Evolutionary conservation across 1,139 yeast genomes (phyloP).

Genomic region (Sugiyamaella neomexicana): DNA sequence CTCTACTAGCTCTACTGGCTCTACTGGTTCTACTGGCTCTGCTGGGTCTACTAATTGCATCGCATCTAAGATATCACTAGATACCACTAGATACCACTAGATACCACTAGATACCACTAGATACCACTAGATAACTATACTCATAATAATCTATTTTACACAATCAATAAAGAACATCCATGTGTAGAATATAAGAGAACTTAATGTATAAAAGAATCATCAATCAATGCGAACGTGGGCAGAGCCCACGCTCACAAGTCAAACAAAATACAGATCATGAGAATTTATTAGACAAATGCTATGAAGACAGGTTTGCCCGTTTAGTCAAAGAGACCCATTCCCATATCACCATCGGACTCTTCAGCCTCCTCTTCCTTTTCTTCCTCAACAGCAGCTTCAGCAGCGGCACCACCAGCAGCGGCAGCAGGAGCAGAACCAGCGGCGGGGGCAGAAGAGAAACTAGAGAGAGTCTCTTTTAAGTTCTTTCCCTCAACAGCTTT

Average conservation of each 20-base stretch:
- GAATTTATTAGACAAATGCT: slow-evolving; percentile 1
- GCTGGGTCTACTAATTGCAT: too few species aligned
- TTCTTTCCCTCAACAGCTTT: slow-evolving; percentile 97
- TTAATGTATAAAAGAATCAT: too few species aligned
- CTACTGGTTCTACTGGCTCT: too few species aligned
- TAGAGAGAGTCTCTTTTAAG: slow-evolving; percentile 86
- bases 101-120: too few species aligned
- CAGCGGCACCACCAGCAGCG: slow-evolving; percentile 66
- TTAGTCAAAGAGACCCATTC: slow-evolving; percentile 45
- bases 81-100: too few species aligned
- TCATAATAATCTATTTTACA: too few species aligned
- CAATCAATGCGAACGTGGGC: not conserved
- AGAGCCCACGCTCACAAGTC: not conserved
- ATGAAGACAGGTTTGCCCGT: slow-evolving; percentile 12
- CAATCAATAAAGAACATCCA: too few species aligned
- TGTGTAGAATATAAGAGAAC: too few species aligned
- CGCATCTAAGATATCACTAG: too few species aligned
- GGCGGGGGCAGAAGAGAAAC: slow-evolving; percentile 68
- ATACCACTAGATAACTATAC: too few species aligned
- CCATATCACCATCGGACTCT: slow-evolving; percentile 43
- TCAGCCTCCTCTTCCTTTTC: slow-evolving; percentile 32
- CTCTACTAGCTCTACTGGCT: too few species aligned
- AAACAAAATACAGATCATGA: slow-evolving; percentile 5
- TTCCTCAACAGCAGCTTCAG: slow-evolving; percentile 36
- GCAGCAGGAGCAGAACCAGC: slow-evolving; percentile 59